These are phyloP conservation scores for Podospora comata DNA, from an alignment of 495 filamentous ascomycete genomes.

Conservation along the genomic window DNA sequence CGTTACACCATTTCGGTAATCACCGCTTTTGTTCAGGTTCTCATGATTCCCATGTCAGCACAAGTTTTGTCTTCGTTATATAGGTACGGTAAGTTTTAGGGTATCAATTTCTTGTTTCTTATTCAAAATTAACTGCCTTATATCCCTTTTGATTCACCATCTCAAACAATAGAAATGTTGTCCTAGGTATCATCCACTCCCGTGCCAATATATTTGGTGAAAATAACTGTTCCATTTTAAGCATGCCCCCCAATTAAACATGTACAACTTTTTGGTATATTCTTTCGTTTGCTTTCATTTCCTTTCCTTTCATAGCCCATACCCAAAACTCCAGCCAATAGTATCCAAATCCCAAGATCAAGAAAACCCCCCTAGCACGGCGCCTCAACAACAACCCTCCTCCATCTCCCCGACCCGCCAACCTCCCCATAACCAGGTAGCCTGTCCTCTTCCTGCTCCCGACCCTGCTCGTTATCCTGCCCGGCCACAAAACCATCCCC, in stretches of 20 bases:
- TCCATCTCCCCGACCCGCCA: constrained; percentile 2
- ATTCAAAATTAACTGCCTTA: neutral
- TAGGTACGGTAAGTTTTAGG: no score
- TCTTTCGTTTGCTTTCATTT: no score
- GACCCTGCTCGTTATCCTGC: neutral
- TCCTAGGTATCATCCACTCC: no score
- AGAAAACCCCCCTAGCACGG: neutral
- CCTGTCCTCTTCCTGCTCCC: neutral
- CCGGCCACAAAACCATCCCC: neutral
- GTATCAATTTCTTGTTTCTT: neutral
- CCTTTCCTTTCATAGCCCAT: no score
- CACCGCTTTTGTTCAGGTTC: neutral
- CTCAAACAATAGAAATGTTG: neutral
- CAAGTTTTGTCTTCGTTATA: no score
- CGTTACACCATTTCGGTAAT: neutral
- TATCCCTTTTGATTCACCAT: neutral
- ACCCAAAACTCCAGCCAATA: neutral
- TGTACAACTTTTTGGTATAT: no score
- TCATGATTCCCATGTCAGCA: neutral
- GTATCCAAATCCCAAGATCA: neutral
- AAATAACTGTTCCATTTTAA: no score
- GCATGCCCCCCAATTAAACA: no score
- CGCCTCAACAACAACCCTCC: neutral
- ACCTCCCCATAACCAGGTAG: constrained; percentile 35
- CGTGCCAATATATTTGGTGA: no score